phyloP scores from a whole-genome alignment of 768 basidiomycete genomes.

The Dentipellis sp. region DNA sequence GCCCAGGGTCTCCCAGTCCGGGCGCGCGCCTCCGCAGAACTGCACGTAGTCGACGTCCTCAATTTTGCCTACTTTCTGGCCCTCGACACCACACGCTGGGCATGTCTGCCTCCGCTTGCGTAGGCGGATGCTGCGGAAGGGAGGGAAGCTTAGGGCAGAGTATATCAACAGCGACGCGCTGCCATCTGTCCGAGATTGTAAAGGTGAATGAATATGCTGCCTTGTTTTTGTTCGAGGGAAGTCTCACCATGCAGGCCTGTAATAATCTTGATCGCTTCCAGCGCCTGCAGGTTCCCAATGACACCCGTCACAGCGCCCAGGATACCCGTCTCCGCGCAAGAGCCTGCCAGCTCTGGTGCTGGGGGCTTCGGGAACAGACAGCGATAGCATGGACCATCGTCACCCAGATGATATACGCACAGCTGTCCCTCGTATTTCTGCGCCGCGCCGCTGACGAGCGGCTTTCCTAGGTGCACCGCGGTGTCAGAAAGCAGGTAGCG shows the following conservation, averaged over 20 bases:
- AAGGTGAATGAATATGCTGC: not conserved
- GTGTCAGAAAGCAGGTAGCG: conserved; percentile 90
- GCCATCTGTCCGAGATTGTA: conserved; percentile 31
- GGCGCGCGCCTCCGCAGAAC: conserved; percentile 70
- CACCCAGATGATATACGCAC: conserved; percentile 61
- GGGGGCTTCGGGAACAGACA: conserved; percentile 87
- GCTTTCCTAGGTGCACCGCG: conserved; percentile 63
- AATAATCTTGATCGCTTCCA: conserved; percentile 79
- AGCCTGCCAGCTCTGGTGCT: conserved; percentile 49
- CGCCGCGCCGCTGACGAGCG: conserved; percentile 90
- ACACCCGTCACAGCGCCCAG: conserved; percentile 84
- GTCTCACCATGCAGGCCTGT: conserved; percentile 53
- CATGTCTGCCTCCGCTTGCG: conserved; percentile 64
- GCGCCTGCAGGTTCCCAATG: conserved; percentile 83
- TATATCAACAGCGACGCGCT: conserved; percentile 64
- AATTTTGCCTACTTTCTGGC: conserved; percentile 34
- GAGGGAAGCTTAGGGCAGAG: conserved; percentile 57
- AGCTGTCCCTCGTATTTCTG: conserved; percentile 80
- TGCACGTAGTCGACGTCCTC: conserved; percentile 68
- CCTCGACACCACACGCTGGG: conserved; percentile 59
- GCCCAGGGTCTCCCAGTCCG: conserved; percentile 58
- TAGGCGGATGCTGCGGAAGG: conserved; percentile 81
- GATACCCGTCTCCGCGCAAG: conserved; percentile 86
- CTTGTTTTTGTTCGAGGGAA: not conserved
- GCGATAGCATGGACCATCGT: conserved; percentile 81